Conservation (phyloP, 2,329 filamentous ascomycete species). For the Coniochaeta prunicola region DNA sequence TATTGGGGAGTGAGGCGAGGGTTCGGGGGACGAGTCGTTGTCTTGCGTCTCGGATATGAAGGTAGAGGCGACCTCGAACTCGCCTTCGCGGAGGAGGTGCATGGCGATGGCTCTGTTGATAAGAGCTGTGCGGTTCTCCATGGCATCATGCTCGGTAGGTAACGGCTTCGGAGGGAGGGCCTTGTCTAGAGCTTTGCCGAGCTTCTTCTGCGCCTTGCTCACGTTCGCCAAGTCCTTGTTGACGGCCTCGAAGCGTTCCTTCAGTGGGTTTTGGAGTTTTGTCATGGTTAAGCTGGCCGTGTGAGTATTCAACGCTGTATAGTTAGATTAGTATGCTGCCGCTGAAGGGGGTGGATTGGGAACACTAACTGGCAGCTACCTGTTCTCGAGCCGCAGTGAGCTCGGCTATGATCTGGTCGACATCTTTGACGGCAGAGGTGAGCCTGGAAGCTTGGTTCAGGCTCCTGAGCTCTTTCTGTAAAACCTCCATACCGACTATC, state of each 20-base stretch:
- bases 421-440: slow-evolving; percentile 65
- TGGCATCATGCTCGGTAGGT: slow-evolving; percentile 71
- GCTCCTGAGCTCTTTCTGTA: slow-evolving; percentile 69
- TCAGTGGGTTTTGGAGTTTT: slow-evolving; percentile 80
- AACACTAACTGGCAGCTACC: slow-evolving; percentile 57
- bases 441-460: slow-evolving; percentile 64
- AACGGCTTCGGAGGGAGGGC: slow-evolving; percentile 52
- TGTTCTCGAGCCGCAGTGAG: slow-evolving; percentile 66
- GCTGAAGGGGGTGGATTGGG: neutral
- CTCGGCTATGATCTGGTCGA: slow-evolving; percentile 75
- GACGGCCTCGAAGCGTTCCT: slow-evolving; percentile 70
- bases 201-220: slow-evolving; percentile 73
- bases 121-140: slow-evolving; percentile 65
- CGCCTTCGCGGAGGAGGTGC: slow-evolving; percentile 90
- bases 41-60: slow-evolving; percentile 67
- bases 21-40: slow-evolving; percentile 14
- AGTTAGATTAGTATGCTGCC: neutral
- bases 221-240: slow-evolving; percentile 78
- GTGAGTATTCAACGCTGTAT: slow-evolving; percentile 54
- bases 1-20: slow-evolving; percentile 4
- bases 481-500: slow-evolving; percentile 32
- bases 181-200: slow-evolving; percentile 79
- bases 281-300: slow-evolving; percentile 68
- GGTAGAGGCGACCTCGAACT: slow-evolving; percentile 79
- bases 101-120: slow-evolving; percentile 94